phyloP scores from a whole-genome alignment of 75 land plant genomes.

The Pseudotsuga menziesii region DNA sequence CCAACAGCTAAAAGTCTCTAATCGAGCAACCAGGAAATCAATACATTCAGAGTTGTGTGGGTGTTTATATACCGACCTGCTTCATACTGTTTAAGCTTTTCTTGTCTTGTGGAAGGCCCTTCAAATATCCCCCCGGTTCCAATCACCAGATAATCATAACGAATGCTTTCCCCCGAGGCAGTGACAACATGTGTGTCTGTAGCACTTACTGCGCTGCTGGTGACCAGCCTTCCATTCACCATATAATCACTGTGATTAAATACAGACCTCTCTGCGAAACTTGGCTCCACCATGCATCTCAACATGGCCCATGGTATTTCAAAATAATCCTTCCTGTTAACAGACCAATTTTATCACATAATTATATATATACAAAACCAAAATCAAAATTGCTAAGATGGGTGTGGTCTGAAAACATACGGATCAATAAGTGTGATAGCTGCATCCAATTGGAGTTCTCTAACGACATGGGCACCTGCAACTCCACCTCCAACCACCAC shows the following conservation, averaged over 20 bases:
- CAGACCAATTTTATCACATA: neutral
- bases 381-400: neutral
- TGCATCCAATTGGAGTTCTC: constrained; percentile 15
- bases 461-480: constrained; percentile 28
- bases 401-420: constrained; percentile 12
- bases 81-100: constrained; percentile 38
- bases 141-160: constrained; percentile 75
- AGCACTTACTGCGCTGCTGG: constrained; percentile 32
- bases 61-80: constrained; percentile 23
- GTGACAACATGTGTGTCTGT: constrained; percentile 56
- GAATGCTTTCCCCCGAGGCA: constrained; percentile 36
- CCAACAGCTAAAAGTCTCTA: no score
- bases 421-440: constrained; percentile 36
- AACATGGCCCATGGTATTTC: constrained; percentile 72
- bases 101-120: constrained; percentile 38
- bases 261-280: constrained; percentile 63
- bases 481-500: constrained; percentile 41
- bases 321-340: constrained; percentile 72
- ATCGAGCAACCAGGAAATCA: no score
- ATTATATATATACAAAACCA: neutral
- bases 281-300: constrained; percentile 78
- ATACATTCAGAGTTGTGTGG: no score
- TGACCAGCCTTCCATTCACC: constrained; percentile 40
- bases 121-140: constrained; percentile 55
- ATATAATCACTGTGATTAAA: constrained; percentile 60